Conservation (phyloP, 139 green algal genomes). For the Asterochloris erici region DNA sequence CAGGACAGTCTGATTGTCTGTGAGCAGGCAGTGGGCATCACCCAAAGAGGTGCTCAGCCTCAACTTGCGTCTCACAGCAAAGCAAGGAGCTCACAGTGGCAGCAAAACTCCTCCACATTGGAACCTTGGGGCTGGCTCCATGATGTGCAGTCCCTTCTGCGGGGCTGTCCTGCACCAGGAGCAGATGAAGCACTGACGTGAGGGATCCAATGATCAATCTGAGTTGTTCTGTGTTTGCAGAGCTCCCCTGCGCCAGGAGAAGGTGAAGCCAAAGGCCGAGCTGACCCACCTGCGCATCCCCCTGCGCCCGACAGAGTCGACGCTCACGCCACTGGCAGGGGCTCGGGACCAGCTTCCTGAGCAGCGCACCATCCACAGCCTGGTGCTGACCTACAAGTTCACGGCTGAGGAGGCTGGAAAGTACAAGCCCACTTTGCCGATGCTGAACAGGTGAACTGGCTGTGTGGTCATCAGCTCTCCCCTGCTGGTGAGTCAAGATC, state of each 20-base stretch:
- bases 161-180: no score
- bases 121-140: no score
- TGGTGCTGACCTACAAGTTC: constrained; percentile 84
- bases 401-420: constrained; percentile 70
- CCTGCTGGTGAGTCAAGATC: not conserved
- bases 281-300: constrained; percentile 58
- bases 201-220: not conserved
- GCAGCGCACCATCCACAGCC: constrained; percentile 56
- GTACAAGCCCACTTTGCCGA: constrained; percentile 54
- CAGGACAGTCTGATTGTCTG: no score
- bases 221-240: not conserved
- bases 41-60: no score
- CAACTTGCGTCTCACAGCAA: no score
- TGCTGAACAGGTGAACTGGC: constrained; percentile 55
- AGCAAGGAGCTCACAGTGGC: no score
- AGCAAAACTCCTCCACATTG: no score
- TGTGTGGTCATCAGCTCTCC: not conserved
- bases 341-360: constrained; percentile 62
- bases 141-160: no score
- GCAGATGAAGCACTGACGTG: no score
- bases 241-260: constrained; percentile 56
- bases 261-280: constrained; percentile 54
- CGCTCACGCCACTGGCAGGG: constrained; percentile 41
- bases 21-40: no score
- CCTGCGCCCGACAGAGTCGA: constrained; percentile 35